These are phyloP conservation scores for Magnusiomyces fungicola DNA, from an alignment of 1,139 yeast species.

Conservation along the genomic window DNA sequence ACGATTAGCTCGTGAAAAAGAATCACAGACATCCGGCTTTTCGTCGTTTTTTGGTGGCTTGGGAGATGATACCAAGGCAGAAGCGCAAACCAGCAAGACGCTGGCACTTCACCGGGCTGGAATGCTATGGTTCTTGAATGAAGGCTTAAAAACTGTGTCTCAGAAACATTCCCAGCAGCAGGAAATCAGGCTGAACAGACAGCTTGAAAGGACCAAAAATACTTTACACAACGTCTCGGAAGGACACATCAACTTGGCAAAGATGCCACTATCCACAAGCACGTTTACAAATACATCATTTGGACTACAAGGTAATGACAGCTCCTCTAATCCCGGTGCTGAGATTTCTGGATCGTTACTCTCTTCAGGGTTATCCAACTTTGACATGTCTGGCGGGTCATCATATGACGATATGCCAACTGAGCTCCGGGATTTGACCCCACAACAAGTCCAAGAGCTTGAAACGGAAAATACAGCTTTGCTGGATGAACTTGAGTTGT, in stretches of 20 bases:
- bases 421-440: constrained; percentile 34
- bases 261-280: too few species aligned
- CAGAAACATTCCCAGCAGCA: constrained; percentile 34
- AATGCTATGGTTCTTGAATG: constrained; percentile 31
- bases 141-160: constrained; percentile 28
- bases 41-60: constrained; percentile 11
- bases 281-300: too few species aligned
- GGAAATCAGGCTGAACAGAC: constrained; percentile 31
- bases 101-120: constrained; percentile 31
- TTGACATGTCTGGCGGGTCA: constrained; percentile 1
- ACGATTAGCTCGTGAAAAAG: constrained; percentile 9
- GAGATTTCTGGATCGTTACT: background rate
- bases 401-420: constrained; percentile 11
- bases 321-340: background rate
- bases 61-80: constrained; percentile 11
- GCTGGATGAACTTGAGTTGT: constrained; percentile 53
- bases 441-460: constrained; percentile 60
- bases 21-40: background rate
- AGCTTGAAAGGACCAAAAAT: constrained; percentile 29
- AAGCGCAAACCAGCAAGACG: constrained; percentile 26
- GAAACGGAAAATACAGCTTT: constrained; percentile 68
- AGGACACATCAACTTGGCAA: too few species aligned
- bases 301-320: background rate
- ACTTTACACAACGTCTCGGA: constrained; percentile 20
- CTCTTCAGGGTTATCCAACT: background rate